Conservation (phyloP, 2,329 filamentous ascomycete species). For the Lomentospora prolificans region DNA sequence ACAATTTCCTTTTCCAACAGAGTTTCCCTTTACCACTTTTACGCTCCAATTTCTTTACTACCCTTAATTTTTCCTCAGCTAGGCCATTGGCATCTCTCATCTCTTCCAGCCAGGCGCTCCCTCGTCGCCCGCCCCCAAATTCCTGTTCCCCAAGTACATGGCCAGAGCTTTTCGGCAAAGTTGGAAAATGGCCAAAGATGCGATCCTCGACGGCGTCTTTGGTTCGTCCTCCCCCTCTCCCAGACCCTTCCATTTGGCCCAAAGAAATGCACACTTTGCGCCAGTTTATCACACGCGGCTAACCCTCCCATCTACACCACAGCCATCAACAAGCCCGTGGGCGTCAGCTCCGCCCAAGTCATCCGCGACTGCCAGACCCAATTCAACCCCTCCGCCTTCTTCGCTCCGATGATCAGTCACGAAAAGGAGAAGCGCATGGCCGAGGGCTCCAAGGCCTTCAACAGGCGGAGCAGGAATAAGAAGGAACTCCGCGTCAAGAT, state of each 20-base stretch:
- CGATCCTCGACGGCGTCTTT: slow-evolving; percentile 47
- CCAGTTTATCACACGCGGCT: slow-evolving; percentile 4
- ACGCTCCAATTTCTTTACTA: no score
- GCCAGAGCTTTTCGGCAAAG: slow-evolving; percentile 1
- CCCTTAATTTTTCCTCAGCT: no score
- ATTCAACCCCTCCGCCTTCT: slow-evolving; percentile 73
- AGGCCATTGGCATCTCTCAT: no score
- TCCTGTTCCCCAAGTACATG: neutral
- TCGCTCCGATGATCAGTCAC: slow-evolving; percentile 64
- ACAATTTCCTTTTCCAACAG: no score
- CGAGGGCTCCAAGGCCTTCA: slow-evolving; percentile 49
- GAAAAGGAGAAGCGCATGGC: slow-evolving; percentile 46
- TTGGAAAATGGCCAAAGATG: slow-evolving; percentile 42
- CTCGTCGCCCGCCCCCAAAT: no score
- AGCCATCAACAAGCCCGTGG: slow-evolving; percentile 91
- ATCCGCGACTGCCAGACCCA: slow-evolving; percentile 77
- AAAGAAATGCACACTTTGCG: neutral
- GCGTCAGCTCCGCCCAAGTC: slow-evolving; percentile 80
- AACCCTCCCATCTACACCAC: slow-evolving; percentile 5
- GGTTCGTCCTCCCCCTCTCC: slow-evolving; percentile 28
- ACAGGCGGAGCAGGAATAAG: slow-evolving; percentile 47
- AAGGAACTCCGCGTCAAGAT: slow-evolving; percentile 71
- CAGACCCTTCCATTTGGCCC: neutral
- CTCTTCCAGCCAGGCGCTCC: no score
- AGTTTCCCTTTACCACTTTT: no score